Conservation (phyloP, 2,329 filamentous ascomycete species). For the Fusarium cyanostomum region DNA sequence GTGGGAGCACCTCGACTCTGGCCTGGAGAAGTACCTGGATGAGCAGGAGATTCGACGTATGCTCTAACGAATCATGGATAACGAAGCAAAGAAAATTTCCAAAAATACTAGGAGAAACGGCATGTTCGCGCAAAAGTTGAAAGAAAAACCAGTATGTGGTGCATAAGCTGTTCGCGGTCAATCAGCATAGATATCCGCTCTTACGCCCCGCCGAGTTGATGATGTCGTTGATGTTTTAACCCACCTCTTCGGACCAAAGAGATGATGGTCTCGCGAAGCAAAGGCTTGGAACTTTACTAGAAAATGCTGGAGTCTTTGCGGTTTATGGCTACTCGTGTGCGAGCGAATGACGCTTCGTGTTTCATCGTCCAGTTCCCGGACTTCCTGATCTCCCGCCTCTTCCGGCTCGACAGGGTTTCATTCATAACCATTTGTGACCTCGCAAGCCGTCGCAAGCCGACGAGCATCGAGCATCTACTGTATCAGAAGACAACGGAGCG, state of each 20-base stretch:
- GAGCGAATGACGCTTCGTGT: not conserved
- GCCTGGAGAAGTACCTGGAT: slow-evolving; percentile 84
- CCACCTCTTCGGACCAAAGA: not conserved
- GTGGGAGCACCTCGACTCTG: slow-evolving; percentile 87
- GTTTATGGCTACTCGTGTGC: not conserved
- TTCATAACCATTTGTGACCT: not conserved
- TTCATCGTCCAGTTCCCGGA: not conserved
- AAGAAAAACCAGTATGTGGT: slow-evolving; percentile 9
- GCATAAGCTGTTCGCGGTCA: slow-evolving; percentile 33
- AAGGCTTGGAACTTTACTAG: not conserved
- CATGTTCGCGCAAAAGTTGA: slow-evolving; percentile 1
- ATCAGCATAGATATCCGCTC: slow-evolving; percentile 44
- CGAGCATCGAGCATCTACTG: too few relatives aligned
- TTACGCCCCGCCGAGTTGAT: slow-evolving; percentile 12
- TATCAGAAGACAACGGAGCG: slow-evolving; percentile 5
- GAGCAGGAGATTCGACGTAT: slow-evolving; percentile 91
- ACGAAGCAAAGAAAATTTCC: slow-evolving; percentile 8
- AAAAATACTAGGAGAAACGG: slow-evolving; percentile 6
- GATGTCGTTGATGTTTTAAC: slow-evolving; percentile 24
- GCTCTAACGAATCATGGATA: slow-evolving; percentile 49
- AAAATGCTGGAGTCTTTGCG: not conserved
- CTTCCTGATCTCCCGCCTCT: slow-evolving; percentile 2
- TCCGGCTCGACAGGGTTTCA: slow-evolving; percentile 5
- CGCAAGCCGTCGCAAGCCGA: slow-evolving; percentile 29
- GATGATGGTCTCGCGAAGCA: not conserved